phyloP scores from a whole-genome alignment of 2,329 filamentous ascomycete genomes.

The Penicillium sclerotiorum region DNA sequence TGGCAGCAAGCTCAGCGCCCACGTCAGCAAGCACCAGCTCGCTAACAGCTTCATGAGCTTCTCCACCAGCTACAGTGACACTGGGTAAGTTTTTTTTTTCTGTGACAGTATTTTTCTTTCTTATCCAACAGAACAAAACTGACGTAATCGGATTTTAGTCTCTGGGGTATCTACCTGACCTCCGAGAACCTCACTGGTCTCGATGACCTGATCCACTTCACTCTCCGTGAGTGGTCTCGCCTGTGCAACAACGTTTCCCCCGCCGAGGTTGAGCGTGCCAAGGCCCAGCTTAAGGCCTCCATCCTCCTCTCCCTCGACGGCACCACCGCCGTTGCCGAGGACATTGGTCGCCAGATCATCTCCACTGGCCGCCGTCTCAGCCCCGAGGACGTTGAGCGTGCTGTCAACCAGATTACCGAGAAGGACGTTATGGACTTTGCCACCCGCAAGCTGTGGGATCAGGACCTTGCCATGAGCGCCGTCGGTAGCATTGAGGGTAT shows the following conservation, averaged over 20 bases:
- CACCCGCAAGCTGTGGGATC: conserved; percentile 93
- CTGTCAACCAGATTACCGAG: conserved; percentile 84
- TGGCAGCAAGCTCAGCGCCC: conserved; percentile 95
- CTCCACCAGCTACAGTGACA: conserved; percentile 99
- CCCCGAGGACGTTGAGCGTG: conserved; percentile 91
- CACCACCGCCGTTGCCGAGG: conserved; percentile 95
- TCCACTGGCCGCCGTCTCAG: conserved; percentile 91
- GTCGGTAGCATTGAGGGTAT: conserved; percentile 89
- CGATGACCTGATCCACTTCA: conserved; percentile 97
- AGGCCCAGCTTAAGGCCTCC: conserved; percentile 98
- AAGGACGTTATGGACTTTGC: conserved; percentile 98
- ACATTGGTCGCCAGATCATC: conserved; percentile 97
- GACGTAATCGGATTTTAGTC: conserved; percentile 56
- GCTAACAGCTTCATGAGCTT: conserved; percentile 99
- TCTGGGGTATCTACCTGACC: conserved; percentile 99
- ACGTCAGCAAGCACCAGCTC: conserved; percentile 90
- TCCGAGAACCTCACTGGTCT: conserved; percentile 84
- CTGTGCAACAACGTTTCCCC: conserved; percentile 85
- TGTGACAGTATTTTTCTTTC: too few species aligned
- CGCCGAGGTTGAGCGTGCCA: conserved; percentile 95
- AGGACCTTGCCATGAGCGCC: conserved; percentile 90
- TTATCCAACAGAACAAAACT: conserved; percentile 24
- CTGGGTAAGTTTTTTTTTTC: conserved; percentile 70
- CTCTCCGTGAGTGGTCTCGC: conserved; percentile 96
- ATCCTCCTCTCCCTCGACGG: conserved; percentile 96